phyloP scores from a whole-genome alignment of 2,329 filamentous ascomycete species.

The Verticillium nubilum region DNA sequence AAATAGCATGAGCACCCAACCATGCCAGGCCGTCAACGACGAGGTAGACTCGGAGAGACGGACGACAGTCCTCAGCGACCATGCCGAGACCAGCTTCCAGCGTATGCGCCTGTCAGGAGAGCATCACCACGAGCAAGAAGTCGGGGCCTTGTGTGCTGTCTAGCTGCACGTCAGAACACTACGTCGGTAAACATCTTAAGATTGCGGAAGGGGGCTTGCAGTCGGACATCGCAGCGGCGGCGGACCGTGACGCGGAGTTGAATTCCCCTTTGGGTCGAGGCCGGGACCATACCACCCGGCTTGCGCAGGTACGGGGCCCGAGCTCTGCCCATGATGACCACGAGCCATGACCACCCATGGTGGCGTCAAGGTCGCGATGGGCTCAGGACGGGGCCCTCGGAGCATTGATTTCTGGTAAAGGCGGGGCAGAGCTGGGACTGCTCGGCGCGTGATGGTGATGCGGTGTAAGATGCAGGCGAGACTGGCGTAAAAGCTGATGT shows the following conservation, averaged over 20 bases:
- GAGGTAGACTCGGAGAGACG: not conserved
- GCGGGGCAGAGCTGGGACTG: not conserved
- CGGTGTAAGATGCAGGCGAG: conserved; percentile 16
- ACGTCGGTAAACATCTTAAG: conserved; percentile 13
- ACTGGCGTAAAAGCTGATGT: conserved; percentile 9
- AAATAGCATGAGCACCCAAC: conserved; percentile 1
- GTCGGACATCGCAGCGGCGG: conserved; percentile 5
- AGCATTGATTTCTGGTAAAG: not conserved
- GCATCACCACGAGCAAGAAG: not conserved
- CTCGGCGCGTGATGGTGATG: not conserved
- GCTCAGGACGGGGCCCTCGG: not conserved
- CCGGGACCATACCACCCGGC: not conserved
- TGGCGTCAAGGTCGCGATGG: conserved; percentile 1
- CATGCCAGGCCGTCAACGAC: not conserved
- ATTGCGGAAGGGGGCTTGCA: conserved; percentile 13
- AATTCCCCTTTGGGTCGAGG: conserved; percentile 6
- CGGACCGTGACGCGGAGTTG: conserved; percentile 2
- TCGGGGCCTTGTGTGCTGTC: conserved; percentile 9
- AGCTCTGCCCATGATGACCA: conserved; percentile 2
- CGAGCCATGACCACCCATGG: not conserved
- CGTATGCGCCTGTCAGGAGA: conserved; percentile 10
- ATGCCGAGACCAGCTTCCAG: not conserved
- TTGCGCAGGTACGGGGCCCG: conserved; percentile 6
- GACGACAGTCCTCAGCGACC: not conserved
- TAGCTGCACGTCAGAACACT: conserved; percentile 4